Conservation (phyloP, 2,329 filamentous ascomycete genomes). For the Acephala macrosclerotiorum region DNA sequence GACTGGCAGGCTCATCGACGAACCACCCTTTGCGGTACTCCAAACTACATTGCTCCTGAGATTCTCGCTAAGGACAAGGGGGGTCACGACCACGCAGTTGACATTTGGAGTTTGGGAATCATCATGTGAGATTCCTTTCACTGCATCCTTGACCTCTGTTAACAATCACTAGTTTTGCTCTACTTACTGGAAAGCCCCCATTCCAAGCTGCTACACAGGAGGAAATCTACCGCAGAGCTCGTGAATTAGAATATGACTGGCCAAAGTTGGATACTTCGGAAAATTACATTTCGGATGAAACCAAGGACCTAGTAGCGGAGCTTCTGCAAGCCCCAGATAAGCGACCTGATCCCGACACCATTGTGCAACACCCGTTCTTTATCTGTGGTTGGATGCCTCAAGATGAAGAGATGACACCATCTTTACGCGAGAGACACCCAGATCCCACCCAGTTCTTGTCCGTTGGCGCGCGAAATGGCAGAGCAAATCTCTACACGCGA, state of each 20-base stretch:
- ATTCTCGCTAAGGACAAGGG: slow-evolving; percentile 94
- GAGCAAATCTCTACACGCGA: slow-evolving; percentile 46
- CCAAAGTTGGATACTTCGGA: slow-evolving; percentile 70
- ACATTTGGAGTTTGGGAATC: slow-evolving; percentile 97
- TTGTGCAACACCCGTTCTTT: slow-evolving; percentile 84
- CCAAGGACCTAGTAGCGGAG: slow-evolving; percentile 79
- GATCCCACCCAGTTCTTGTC: slow-evolving; percentile 63
- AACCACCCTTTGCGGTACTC: slow-evolving; percentile 94
- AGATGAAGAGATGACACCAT: slow-evolving; percentile 63
- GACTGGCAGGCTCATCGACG: slow-evolving; percentile 84
- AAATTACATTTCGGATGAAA: slow-evolving; percentile 76
- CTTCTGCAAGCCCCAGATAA: slow-evolving; percentile 79
- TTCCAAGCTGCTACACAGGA: slow-evolving; percentile 93
- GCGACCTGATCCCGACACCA: slow-evolving; percentile 77
- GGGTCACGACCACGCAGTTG: slow-evolving; percentile 96
- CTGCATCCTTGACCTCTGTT: slow-evolving; percentile 39
- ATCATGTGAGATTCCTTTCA: slow-evolving; percentile 73
- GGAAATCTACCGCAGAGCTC: slow-evolving; percentile 79
- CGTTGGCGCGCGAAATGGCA: slow-evolving; percentile 52
- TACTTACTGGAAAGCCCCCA: slow-evolving; percentile 94
- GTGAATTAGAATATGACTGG: slow-evolving; percentile 81
- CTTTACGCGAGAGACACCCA: slow-evolving; percentile 64
- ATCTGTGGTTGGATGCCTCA: slow-evolving; percentile 76
- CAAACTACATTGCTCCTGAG: slow-evolving; percentile 97
- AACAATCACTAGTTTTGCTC: slow-evolving; percentile 73